Conservation (phyloP, 495 filamentous ascomycete genomes). For the Hypoxylon lenormandii region DNA sequence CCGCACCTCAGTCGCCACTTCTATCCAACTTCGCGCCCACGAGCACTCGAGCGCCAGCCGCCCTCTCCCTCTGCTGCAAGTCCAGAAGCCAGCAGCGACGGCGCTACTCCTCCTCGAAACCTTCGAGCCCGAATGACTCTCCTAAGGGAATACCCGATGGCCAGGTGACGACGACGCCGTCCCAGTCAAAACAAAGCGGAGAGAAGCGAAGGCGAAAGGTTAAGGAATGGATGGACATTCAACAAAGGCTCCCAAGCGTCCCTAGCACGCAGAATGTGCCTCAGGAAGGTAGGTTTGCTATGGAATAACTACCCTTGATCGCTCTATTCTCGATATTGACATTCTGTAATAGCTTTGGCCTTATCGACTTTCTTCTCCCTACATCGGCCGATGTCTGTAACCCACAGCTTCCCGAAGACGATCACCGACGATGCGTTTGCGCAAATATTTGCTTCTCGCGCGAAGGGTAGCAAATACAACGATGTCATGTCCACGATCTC, state of each 20-base stretch:
- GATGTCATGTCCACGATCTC: slow-evolving; percentile 85
- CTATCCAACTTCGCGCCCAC: slow-evolving; percentile 54
- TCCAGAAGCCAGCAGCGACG: slow-evolving; percentile 57
- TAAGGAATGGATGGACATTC: slow-evolving; percentile 54
- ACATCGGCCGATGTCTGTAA: slow-evolving; percentile 92
- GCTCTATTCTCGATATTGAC: slow-evolving; percentile 27
- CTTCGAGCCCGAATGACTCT: slow-evolving; percentile 66
- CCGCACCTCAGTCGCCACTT: slow-evolving; percentile 58
- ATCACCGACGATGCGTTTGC: slow-evolving; percentile 80
- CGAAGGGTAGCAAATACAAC: slow-evolving; percentile 62
- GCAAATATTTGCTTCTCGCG: slow-evolving; percentile 76
- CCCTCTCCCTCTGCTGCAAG: slow-evolving; percentile 55
- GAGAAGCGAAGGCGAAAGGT: slow-evolving; percentile 63
- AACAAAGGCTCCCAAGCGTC: slow-evolving; percentile 76
- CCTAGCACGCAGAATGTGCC: slow-evolving; percentile 84
- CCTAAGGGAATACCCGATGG: slow-evolving; percentile 60
- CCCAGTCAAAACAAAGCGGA: slow-evolving; percentile 54
- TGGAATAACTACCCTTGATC: neutral
- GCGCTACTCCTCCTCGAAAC: slow-evolving; percentile 69
- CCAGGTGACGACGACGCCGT: slow-evolving; percentile 55
- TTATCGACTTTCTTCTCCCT: slow-evolving; percentile 95
- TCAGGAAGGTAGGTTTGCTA: slow-evolving; percentile 70
- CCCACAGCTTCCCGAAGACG: slow-evolving; percentile 77
- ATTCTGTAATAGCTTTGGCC: slow-evolving; percentile 73
- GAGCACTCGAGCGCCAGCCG: slow-evolving; percentile 52